A percentile compares a stretch with the other conserved stretches of the same genome.
These are phyloP conservation scores for Fusarium pininemorale DNA, from an alignment of 2,329 filamentous ascomycete species.

Conservation along the genomic window DNA sequence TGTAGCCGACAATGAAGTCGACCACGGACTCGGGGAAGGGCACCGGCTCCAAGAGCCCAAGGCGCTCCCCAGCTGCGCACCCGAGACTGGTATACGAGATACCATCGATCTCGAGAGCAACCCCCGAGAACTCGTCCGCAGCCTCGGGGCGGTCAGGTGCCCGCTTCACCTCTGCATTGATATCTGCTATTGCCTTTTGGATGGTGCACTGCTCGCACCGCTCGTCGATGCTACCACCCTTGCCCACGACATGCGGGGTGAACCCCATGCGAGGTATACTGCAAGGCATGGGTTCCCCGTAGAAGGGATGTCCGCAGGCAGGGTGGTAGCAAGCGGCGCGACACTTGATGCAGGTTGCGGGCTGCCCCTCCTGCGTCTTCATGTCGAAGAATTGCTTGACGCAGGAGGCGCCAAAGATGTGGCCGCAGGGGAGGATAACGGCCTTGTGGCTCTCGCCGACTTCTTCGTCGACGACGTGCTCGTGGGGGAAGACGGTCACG, in stretches of 20 bases:
- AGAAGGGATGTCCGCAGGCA: background rate
- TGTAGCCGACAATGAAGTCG: background rate
- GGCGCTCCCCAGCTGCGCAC: background rate
- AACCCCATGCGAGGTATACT: background rate
- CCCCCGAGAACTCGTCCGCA: background rate
- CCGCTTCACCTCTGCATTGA: background rate
- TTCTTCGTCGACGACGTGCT: background rate
- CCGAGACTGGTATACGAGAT: too few relatives aligned
- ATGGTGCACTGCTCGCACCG: background rate
- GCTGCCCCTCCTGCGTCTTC: background rate
- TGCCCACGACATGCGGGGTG: background rate
- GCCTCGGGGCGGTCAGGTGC: background rate
- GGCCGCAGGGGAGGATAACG: background rate
- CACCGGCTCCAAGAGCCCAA: background rate
- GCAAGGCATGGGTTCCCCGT: background rate
- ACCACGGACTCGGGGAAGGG: background rate
- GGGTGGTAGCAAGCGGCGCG: background rate
- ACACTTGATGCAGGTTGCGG: background rate
- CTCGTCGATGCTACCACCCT: background rate
- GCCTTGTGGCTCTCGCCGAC: background rate
- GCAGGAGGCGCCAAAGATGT: slow-evolving; percentile 3
- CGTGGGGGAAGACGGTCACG: background rate
- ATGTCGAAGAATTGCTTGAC: background rate
- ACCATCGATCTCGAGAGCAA: too few relatives aligned
- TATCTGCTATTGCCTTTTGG: background rate